Conservation (phyloP, 495 filamentous ascomycete genomes). For the Penicillium taxi region DNA sequence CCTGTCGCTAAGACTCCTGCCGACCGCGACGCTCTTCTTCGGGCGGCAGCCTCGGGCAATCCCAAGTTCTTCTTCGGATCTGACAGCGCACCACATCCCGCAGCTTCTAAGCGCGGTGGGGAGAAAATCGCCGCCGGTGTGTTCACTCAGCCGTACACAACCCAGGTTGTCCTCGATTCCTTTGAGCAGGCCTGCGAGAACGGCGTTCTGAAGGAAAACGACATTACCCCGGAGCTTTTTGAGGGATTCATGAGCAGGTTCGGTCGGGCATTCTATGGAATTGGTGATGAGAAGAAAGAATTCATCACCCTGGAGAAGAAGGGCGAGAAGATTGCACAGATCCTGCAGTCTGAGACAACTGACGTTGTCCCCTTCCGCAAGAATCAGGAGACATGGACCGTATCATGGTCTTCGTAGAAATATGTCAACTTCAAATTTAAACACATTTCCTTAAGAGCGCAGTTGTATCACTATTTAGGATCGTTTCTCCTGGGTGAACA, state of each 20-base stretch:
- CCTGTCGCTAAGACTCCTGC: slow-evolving; percentile 67
- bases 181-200: slow-evolving; percentile 61
- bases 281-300: slow-evolving; percentile 40
- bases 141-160: slow-evolving; percentile 85
- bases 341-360: slow-evolving; percentile 41
- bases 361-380: slow-evolving; percentile 66
- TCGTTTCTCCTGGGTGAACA: slow-evolving; percentile 32
- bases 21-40: slow-evolving; percentile 68
- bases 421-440: slow-evolving; percentile 6
- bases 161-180: slow-evolving; percentile 63
- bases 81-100: slow-evolving; percentile 71
- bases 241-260: slow-evolving; percentile 67
- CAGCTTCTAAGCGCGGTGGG: slow-evolving; percentile 58
- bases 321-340: slow-evolving; percentile 48
- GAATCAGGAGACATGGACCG: slow-evolving; percentile 58
- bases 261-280: slow-evolving; percentile 68
- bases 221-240: slow-evolving; percentile 63
- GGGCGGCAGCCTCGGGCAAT: slow-evolving; percentile 56
- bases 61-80: slow-evolving; percentile 74
- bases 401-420: slow-evolving; percentile 34
- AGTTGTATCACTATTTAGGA: slow-evolving; percentile 3
- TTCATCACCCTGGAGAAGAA: slow-evolving; percentile 56
- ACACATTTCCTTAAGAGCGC: slow-evolving; percentile 2
- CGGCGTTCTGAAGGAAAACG: slow-evolving; percentile 54
- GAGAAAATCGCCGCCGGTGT: slow-evolving; percentile 71